phyloP scores from a whole-genome alignment of 768 basidiomycete species.

The Serendipita sp. region DNA sequence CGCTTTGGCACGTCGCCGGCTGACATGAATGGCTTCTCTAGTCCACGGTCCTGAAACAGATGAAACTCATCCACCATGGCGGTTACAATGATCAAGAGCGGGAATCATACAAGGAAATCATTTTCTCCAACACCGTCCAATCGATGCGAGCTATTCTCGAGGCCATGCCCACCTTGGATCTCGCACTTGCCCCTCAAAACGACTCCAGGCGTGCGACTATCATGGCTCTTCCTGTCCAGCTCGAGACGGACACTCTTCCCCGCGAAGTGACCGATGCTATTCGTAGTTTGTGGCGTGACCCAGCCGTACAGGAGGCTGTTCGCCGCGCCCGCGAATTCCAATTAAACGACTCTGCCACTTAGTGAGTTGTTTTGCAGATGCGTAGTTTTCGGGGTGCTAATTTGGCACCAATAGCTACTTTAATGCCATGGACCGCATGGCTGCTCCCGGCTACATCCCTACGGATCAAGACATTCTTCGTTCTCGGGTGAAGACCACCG shows the following conservation, averaged over 20 bases:
- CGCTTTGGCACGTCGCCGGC: background rate
- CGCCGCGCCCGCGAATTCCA: slow-evolving; percentile 83
- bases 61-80: slow-evolving; percentile 92
- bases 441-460: slow-evolving; percentile 23
- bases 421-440: slow-evolving; percentile 24
- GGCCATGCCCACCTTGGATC: slow-evolving; percentile 74
- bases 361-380: slow-evolving; percentile 24
- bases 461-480: slow-evolving; percentile 31
- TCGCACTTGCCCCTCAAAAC: slow-evolving; percentile 52
- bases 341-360: slow-evolving; percentile 88
- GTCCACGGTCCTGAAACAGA: slow-evolving; percentile 87
- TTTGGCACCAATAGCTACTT: slow-evolving; percentile 13
- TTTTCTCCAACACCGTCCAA: slow-evolving; percentile 84
- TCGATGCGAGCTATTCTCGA: slow-evolving; percentile 90
- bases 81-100: slow-evolving; percentile 80
- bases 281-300: slow-evolving; percentile 62
- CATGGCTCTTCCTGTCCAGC: slow-evolving; percentile 59
- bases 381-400: background rate
- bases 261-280: slow-evolving; percentile 65
- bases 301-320: slow-evolving; percentile 69
- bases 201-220: slow-evolving; percentile 49
- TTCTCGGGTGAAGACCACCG: slow-evolving; percentile 32
- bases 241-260: slow-evolving; percentile 63
- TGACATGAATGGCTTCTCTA: background rate
- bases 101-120: slow-evolving; percentile 90